Evolutionary conservation across 805 yeast species (phyloP).

Genomic region (Cyberlindnera saturnus): DNA sequence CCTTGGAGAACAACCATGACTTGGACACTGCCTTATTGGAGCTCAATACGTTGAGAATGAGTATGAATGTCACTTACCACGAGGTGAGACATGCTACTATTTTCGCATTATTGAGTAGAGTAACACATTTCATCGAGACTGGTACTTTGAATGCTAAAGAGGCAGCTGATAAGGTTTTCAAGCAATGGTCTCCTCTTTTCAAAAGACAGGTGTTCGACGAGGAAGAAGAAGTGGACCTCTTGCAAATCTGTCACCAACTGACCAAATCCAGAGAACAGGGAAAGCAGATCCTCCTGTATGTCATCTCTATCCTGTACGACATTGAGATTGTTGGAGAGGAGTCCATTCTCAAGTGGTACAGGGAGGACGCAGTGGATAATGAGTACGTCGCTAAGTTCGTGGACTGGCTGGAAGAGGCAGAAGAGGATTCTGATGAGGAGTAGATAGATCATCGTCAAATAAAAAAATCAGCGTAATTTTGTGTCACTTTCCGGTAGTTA

Average conservation of each 20-base stretch:
- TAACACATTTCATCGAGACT: constrained; percentile 69
- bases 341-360: constrained; percentile 80
- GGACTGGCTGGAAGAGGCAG: constrained; percentile 83
- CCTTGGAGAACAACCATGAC: constrained; percentile 88
- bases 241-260: constrained; percentile 39
- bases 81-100: constrained; percentile 84
- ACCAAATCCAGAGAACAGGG: constrained; percentile 31
- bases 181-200: constrained; percentile 77
- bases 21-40: constrained; percentile 90
- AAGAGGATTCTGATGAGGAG: constrained; percentile 57
- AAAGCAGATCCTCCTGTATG: constrained; percentile 40
- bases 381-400: constrained; percentile 66
- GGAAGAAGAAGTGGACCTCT: constrained; percentile 72
- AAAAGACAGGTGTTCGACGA: constrained; percentile 78
- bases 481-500: no score
- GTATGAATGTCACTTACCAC: constrained; percentile 92
- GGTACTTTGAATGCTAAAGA: constrained; percentile 70
- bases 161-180: constrained; percentile 71
- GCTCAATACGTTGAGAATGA: constrained; percentile 92
- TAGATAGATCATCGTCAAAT: background rate
- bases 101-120: constrained; percentile 62
- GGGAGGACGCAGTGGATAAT: constrained; percentile 31
- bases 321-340: constrained; percentile 81
- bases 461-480: no score
- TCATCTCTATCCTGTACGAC: constrained; percentile 65